Base-by-base conservation (phyloP, 2,329 filamentous ascomycete species). In the Epichloe amarillans region DNA sequence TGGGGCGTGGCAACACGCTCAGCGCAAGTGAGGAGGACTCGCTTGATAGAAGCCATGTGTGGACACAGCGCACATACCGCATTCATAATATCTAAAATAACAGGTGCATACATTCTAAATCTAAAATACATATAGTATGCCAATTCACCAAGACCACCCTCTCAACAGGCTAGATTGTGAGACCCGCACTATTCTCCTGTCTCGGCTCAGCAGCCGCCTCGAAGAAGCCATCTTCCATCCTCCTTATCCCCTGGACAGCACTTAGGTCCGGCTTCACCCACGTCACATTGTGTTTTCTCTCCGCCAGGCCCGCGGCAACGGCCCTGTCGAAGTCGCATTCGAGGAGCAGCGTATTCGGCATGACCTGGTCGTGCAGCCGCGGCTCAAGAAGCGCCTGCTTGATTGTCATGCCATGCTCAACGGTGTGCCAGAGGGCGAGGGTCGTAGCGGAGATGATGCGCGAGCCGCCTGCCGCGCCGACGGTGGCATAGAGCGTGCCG, bases 371-470 rank as follows among this genome's bases (percentile, higher is more conserved):
- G 61, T 95, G 89, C 21, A 94, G 68, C 8, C 89, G 72, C 0
- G 85, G 85, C 59, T 76, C 66, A 0, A 71, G 72, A 14, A 94
- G 71, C 0, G 87, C 84, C 47, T 84, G 70, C 0, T 69, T 65
- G 5, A 82, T 73, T 0, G 74, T 78, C 66, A 82, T 70, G 14
- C 59, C 62, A 54, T 80, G 75, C 59, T 91, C 84, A 3, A 95
- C 69, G 5, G 87, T 74, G 60, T 88, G 78, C 68, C 86, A 83
- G 5, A 89, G 69, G 39, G 82, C 82, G 62, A 88, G 86, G 7
- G 88, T 74, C 0, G 85, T 90, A 3, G 85, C 70, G 0, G 87
- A 91, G 62, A 90, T 88, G 69, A 95, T 95, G 30, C 86, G 77
- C 19, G 81, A 86, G 3, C 88, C 89, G 35, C 89, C 89, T 0